These are phyloP conservation scores for Sporisorium iseilematis-ciliati DNA, from an alignment of 1,284 basidiomycete genomes.

Conservation along the genomic window DNA sequence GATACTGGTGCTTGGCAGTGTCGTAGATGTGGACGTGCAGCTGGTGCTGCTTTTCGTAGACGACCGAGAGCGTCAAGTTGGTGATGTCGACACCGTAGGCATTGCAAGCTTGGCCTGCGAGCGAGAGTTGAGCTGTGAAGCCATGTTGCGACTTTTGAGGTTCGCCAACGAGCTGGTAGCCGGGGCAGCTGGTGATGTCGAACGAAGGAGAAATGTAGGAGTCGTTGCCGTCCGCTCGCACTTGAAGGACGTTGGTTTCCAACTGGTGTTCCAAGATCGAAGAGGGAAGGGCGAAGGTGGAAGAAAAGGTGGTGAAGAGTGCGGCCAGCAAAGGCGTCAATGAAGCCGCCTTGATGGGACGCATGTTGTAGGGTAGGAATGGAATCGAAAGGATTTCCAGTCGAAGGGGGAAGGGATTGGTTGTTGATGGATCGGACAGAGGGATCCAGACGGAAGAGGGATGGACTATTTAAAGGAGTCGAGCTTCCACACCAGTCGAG, in stretches of 20 bases:
- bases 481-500: not conserved
- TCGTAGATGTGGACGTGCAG: constrained; percentile 82
- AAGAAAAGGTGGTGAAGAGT: constrained; percentile 23
- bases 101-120: constrained; percentile 77
- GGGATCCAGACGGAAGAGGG: not conserved
- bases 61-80: constrained; percentile 77
- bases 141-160: constrained; percentile 68
- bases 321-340: constrained; percentile 35
- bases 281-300: constrained; percentile 26
- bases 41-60: constrained; percentile 73
- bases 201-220: constrained; percentile 34
- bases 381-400: not conserved
- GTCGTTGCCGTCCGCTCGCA: constrained; percentile 17
- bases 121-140: constrained; percentile 74
- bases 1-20: constrained; percentile 74
- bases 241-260: constrained; percentile 29
- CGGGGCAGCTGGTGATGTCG: constrained; percentile 43
- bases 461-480: constrained; percentile 9
- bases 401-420: not conserved
- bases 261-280: constrained; percentile 24
- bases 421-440: not conserved
- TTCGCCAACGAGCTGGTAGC: constrained; percentile 50
- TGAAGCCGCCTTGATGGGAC: constrained; percentile 34
- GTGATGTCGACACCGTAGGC: constrained; percentile 79
- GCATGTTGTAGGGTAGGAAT: constrained; percentile 22